Evolutionary conservation across 169 alveolate genomes (phyloP), one percentile per base, ranked within the genome.

Genomic region (Cyclospora cayetanensis): DNA sequence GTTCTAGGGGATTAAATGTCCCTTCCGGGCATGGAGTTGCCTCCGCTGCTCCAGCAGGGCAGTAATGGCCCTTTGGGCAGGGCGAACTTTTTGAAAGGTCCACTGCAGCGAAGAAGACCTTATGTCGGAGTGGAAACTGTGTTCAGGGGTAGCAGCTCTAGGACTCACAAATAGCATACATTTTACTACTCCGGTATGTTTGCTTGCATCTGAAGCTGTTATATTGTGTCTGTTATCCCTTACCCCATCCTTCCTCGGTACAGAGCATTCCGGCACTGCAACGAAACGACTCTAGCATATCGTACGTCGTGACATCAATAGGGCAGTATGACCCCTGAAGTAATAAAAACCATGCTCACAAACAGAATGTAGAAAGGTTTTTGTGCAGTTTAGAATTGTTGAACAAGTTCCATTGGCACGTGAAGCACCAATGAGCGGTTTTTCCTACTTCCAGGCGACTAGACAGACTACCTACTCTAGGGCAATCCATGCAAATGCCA

Each of bases 11-110:
- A 46, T 96, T 95, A 93, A 80, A 93, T 53, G 93, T 85, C 15
- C 97, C 97, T 0, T 60, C 90, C 34, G 91, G 92, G 89, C 91
- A 91, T 29, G 90, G 91, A 4, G 68, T 29, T 27, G 93, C 53
- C 37, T 70, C 90, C n/a, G 39, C 15, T 15, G 74, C 25, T 29
- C 93, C 93, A 1, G 15, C n/a, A 53, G 94, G 93, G 25, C 92
- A 84, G 80, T n/a, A 90, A 76, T 93, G 50, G 15, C 93, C 91
- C 27, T 52, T 52, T 22, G 94, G 90, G 79, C 95, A 89, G 65
- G 82, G 46, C 91, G 70, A 53, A 20, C 94, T 76, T 4, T 63
- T 31, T 27, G 42, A 20, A 46, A 43, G 63, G 77, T 87, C 79
- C 34, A 60, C 65, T 25, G 87, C 76, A 3, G 84, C 22, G 2